Evolutionary conservation across 2,329 filamentous ascomycete species (phyloP), one percentile per base, ranked within the genome.

Genomic region (Cyclaneusma minus): DNA sequence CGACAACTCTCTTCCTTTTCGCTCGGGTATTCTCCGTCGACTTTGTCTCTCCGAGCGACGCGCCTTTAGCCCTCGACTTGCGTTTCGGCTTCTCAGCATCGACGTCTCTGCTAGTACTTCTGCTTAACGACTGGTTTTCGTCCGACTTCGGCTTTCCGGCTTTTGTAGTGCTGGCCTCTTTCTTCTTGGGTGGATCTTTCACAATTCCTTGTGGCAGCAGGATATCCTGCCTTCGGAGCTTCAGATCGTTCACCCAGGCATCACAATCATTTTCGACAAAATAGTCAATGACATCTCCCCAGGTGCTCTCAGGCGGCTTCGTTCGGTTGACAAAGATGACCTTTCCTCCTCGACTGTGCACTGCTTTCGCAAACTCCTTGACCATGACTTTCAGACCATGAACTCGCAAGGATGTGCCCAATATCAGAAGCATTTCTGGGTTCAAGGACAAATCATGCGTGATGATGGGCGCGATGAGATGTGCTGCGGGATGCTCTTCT

Each of bases 201-300:
- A 20, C 18, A 11, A 20, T 7, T 10, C 41, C 41, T 28, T 40
- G 40, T 18, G 43, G 40, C 11, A 40, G 24, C 44, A 43, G 48
- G 11, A 49, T 39, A 29, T 49, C 45, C 13, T 25, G 30, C 27
- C 41, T 34, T 20, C 45, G 38, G 15, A 37, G 28, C 23, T 42
- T 45, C 24, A 81, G 44, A 40, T 79, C 70, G 7, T 59, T 48
- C 1, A 81, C 73, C 75, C 75, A 82, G 4, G 67, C 67, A 37
- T 82, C 76, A 32, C 75, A 81, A 40, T 81, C 75, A 73, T 73
- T 79, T 35, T 76, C 62, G 1, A 82, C 62, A 67, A 74, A 80
- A 34, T 73, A 78, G 48, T 82, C 76, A 28, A 82, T 74, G 0
- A 79, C 54, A 28, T 79, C 74, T 1, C 72, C 68, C 76, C 76